A percentile compares a stretch with the other conserved stretches of the same genome.
phyloP scores from a whole-genome alignment of 495 filamentous ascomycete genomes.

The Friedmanniomyces simplex region DNA sequence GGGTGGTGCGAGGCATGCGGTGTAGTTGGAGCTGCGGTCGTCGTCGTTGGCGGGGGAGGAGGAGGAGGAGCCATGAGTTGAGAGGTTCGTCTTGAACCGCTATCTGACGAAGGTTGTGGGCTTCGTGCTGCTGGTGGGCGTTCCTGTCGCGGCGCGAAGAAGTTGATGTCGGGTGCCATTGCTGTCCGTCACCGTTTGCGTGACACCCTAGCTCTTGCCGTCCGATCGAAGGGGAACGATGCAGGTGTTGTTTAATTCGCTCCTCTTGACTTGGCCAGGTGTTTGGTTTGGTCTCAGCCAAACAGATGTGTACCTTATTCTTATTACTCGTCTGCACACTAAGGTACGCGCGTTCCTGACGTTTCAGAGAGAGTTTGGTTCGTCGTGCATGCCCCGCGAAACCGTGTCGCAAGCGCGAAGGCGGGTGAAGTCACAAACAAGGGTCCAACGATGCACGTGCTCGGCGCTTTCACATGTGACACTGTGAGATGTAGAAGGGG shows the following conservation, averaged over 20 bases:
- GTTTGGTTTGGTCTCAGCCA: neutral
- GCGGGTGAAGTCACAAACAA: too few species aligned
- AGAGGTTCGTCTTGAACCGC: slow-evolving; percentile 38
- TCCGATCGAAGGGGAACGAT: neutral
- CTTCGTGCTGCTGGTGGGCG: neutral
- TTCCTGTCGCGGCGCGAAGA: slow-evolving; percentile 40
- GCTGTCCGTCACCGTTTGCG: neutral
- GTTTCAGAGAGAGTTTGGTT: too few species aligned
- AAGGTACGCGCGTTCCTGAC: too few species aligned
- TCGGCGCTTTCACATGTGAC: too few species aligned
- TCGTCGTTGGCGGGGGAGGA: slow-evolving; percentile 26
- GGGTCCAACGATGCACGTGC: neutral
- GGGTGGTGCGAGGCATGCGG: slow-evolving; percentile 2
- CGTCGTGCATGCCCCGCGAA: too few species aligned
- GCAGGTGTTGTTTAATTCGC: neutral
- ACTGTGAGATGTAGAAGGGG: too few species aligned
- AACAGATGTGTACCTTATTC: too few species aligned
- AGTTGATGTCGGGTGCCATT: slow-evolving; percentile 55
- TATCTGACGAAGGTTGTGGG: neutral
- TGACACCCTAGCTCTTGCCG: neutral
- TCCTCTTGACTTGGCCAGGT: too few species aligned
- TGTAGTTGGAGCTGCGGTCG: neutral
- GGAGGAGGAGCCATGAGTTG: slow-evolving; percentile 40
- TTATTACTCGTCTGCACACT: too few species aligned
- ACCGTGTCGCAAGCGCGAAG: too few species aligned